Conservation (phyloP, 106 monocot genomes). For the Apostasia shenzhenica region DNA sequence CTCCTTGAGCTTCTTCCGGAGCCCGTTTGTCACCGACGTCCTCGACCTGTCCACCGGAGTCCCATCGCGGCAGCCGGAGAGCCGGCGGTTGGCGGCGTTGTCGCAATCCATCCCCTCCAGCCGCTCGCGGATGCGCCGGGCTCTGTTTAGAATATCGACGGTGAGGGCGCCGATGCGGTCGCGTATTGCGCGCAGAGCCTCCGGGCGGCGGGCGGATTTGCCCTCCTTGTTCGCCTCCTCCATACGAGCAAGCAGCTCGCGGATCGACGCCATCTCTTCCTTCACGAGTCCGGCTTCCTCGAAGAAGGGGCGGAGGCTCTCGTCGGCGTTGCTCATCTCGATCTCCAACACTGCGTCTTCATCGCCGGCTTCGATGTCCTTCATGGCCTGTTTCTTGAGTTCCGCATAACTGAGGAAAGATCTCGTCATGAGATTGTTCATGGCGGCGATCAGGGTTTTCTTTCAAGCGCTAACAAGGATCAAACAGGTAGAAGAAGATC, state of each 20-base stretch:
- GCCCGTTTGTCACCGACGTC: conserved; percentile 47
- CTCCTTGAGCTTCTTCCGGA: conserved; percentile 60
- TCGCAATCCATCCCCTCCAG: conserved; percentile 63
- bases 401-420: conserved; percentile 42
- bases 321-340: conserved; percentile 13
- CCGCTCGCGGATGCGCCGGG: conserved; percentile 26
- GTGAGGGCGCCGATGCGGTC: conserved; percentile 48
- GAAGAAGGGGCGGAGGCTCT: conserved; percentile 38
- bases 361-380: conserved; percentile 23
- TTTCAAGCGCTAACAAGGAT: no score
- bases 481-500: no score
- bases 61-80: conserved; percentile 47
- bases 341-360: conserved; percentile 2
- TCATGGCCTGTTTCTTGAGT: conserved; percentile 52
- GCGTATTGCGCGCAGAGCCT: conserved; percentile 32
- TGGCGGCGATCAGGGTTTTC: background rate
- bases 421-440: conserved; percentile 50
- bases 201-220: conserved; percentile 36
- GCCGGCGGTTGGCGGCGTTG: conserved; percentile 43
- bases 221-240: conserved; percentile 33
- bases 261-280: conserved; percentile 47
- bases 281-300: conserved; percentile 34
- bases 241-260: conserved; percentile 25
- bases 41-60: conserved; percentile 55
- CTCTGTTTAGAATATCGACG: conserved; percentile 38